Percentiles rank a stretch among this genome's conserved stretches.
Conservation (phyloP, 768 basidiomycete genomes). For the Panellus pusillus region DNA sequence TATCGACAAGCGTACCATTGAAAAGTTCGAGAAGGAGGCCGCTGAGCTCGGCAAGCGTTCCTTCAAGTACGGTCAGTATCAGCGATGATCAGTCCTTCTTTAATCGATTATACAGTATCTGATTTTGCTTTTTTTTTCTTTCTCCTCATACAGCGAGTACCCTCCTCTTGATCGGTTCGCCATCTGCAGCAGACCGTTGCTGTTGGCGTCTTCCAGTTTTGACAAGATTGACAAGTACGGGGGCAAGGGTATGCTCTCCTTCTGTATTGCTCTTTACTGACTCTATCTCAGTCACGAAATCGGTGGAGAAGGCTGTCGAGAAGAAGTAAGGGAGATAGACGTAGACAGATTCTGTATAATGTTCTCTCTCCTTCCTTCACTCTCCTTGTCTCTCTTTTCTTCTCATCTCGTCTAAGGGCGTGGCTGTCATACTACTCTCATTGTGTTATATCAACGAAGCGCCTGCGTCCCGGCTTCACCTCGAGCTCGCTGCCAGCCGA, state of each 20-base stretch:
- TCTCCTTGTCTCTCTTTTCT: conserved; percentile 35
- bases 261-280: background rate
- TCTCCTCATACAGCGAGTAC: conserved; percentile 79
- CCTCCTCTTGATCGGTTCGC: conserved; percentile 99
- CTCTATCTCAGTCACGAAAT: conserved; percentile 72
- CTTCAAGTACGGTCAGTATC: conserved; percentile 87
- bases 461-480: no score
- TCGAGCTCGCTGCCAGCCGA: no score
- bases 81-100: conserved; percentile 2
- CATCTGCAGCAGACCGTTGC: conserved; percentile 99
- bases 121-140: no score
- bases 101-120: conserved; percentile 18
- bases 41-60: conserved; percentile 99
- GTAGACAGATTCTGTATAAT: conserved; percentile 65
- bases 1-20: conserved; percentile 99
- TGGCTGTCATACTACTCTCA: conserved; percentile 34
- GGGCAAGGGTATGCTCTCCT: conserved; percentile 69
- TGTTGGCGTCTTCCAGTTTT: conserved; percentile 97
- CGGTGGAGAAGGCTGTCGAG: conserved; percentile 94
- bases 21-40: conserved; percentile 99
- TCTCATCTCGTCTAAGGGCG: conserved; percentile 39
- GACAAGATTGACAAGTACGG: conserved; percentile 89
- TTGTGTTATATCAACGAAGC: conserved; percentile 37
- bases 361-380: conserved; percentile 47
- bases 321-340: conserved; percentile 82